Conservation (phyloP, 352 stramenopile species). For the Phytophthora crassamura region DNA sequence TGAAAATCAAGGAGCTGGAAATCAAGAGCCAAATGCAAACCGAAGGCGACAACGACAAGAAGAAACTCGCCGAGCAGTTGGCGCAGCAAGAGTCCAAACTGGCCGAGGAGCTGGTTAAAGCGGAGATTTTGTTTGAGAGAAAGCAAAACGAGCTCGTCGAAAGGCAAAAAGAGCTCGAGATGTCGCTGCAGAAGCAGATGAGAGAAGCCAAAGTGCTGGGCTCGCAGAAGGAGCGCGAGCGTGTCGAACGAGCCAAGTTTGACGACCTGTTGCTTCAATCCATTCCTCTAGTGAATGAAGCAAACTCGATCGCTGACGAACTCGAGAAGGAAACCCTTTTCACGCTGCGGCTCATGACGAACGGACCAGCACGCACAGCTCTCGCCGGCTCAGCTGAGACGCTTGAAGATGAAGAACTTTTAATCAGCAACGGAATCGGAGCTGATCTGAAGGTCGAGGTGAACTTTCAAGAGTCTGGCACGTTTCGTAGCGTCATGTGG, state of each 20-base stretch:
- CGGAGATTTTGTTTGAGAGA: conserved; percentile 77
- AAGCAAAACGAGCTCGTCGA: conserved; percentile 76
- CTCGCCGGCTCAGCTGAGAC: conserved; percentile 36
- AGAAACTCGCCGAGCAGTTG: conserved; percentile 73
- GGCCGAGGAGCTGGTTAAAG: conserved; percentile 78
- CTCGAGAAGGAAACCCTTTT: conserved; percentile 74
- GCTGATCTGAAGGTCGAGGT: conserved; percentile 83
- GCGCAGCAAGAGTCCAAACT: conserved; percentile 80
- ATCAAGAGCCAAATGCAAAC: conserved; percentile 79
- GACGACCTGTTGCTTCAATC: conserved; percentile 81
- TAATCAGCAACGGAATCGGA: conserved; percentile 55
- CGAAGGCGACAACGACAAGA: conserved; percentile 81
- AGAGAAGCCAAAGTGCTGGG: conserved; percentile 70
- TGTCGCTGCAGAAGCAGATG: conserved; percentile 83
- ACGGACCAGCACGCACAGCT: conserved; percentile 29
- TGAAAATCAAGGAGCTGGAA: conserved; percentile 73
- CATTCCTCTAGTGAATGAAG: conserved; percentile 87
- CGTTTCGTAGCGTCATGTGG: conserved; percentile 81
- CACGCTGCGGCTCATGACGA: conserved; percentile 71
- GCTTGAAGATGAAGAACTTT: conserved; percentile 66
- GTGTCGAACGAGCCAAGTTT: conserved; percentile 70
- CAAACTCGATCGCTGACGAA: conserved; percentile 87
- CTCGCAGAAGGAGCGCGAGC: conserved; percentile 80
- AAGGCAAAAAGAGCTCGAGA: conserved; percentile 72
- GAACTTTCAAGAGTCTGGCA: conserved; percentile 77